These are phyloP conservation scores for Candida corydali DNA, from an alignment of 805 yeast genomes.

Conservation along the genomic window DNA sequence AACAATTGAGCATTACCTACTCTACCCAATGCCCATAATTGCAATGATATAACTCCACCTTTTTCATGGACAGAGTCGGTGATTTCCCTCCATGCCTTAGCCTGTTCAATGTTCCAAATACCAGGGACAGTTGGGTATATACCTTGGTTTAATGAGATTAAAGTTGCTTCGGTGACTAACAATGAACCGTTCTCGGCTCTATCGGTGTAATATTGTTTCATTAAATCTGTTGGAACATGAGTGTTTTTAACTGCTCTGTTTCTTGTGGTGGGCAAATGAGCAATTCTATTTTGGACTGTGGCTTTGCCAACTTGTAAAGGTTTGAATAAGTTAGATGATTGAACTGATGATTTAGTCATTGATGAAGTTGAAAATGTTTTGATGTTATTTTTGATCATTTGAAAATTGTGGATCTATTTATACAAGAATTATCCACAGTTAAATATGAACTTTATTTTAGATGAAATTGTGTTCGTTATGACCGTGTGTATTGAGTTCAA, in stretches of 20 bases:
- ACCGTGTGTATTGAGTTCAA: too few species aligned
- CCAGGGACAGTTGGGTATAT: conserved; percentile 46
- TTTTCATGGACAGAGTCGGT: conserved; percentile 43
- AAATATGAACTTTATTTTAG: too few species aligned
- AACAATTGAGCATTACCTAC: conserved; percentile 25
- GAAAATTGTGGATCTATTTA: conserved; percentile 4
- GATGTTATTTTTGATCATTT: not conserved
- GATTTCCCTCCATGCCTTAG: conserved; percentile 45
- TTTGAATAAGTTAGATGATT: conserved; percentile 21
- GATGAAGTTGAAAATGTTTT: not conserved
- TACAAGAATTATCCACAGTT: not conserved
- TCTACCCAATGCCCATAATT: conserved; percentile 54
- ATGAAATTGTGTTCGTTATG: too few species aligned
- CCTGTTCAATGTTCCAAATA: conserved; percentile 45
- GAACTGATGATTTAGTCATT: conserved; percentile 8
- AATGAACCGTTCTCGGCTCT: conserved; percentile 26
- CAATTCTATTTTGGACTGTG: conserved; percentile 18
- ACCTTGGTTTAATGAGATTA: conserved; percentile 32
- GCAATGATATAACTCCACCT: conserved; percentile 40
- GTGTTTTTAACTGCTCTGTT: conserved; percentile 17
- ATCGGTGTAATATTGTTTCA: conserved; percentile 24
- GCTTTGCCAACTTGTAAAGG: conserved; percentile 31
- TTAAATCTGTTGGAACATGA: conserved; percentile 27
- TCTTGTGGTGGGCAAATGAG: conserved; percentile 25
- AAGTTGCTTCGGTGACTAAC: conserved; percentile 30